Percentiles rank a stretch among this genome's conserved stretches.
These are phyloP conservation scores for Phytophthora multivora DNA, from an alignment of 352 stramenopile species.

Conservation along the genomic window DNA sequence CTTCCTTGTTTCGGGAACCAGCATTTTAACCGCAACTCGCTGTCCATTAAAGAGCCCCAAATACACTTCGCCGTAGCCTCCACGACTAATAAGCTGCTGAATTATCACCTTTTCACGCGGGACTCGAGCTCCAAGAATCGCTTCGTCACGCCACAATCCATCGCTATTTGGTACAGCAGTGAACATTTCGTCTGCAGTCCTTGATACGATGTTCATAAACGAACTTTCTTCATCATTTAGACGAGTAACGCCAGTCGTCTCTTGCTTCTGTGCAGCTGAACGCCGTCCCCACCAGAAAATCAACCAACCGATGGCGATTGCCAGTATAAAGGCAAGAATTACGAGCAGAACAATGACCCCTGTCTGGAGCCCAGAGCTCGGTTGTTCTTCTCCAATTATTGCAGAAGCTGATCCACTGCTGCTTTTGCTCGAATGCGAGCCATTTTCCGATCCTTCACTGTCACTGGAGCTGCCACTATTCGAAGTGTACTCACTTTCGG, in stretches of 20 bases:
- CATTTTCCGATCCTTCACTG: background rate
- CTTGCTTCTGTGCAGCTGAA: background rate
- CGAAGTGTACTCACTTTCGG: constrained; percentile 15
- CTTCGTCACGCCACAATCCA: constrained; percentile 21
- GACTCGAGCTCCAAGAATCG: constrained; percentile 32
- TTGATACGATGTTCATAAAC: background rate
- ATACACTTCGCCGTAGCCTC: constrained; percentile 29
- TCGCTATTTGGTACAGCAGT: background rate
- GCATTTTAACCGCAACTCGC: constrained; percentile 26
- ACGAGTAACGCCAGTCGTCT: background rate
- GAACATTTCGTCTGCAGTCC: background rate
- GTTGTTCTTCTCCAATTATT: background rate
- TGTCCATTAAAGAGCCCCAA: constrained; percentile 13
- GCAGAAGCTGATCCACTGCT: background rate
- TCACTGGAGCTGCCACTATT: background rate
- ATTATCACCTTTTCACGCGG: constrained; percentile 35
- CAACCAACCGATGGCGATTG: background rate
- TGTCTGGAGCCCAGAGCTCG: constrained; percentile 1
- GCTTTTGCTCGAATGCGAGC: background rate
- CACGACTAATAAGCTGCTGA: constrained; percentile 18
- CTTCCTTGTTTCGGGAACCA: constrained; percentile 10
- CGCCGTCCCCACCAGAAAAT: background rate
- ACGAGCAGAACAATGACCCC: constrained; percentile 9
- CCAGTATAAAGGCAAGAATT: background rate
- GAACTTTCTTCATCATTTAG: background rate